Conservation (phyloP, 768 basidiomycete genomes). For the Phlebiopsis gigantea region DNA sequence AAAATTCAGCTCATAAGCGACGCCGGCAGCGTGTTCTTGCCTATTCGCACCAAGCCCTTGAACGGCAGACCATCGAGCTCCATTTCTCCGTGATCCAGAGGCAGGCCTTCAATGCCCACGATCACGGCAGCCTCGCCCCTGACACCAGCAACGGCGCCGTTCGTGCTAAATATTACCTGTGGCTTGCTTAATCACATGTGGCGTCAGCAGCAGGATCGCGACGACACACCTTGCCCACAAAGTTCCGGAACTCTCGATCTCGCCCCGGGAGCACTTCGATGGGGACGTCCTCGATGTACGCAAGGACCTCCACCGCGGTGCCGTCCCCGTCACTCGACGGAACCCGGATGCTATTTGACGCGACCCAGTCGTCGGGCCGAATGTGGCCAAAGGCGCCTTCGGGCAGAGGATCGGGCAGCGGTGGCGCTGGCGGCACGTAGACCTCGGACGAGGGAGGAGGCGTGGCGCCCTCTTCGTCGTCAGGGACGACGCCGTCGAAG, state of each 20-base stretch:
- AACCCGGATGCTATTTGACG: slow-evolving; percentile 37
- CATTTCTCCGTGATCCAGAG: slow-evolving; percentile 46
- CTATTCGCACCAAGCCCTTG: slow-evolving; percentile 57
- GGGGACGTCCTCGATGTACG: slow-evolving; percentile 68
- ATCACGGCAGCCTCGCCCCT: slow-evolving; percentile 58
- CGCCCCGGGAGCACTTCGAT: slow-evolving; percentile 75
- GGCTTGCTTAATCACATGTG: not conserved
- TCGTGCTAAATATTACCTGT: slow-evolving; percentile 63
- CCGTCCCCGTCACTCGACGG: slow-evolving; percentile 42
- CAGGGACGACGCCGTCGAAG: slow-evolving; percentile 65
- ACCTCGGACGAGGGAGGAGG: not conserved
- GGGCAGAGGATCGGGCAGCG: slow-evolving; percentile 64
- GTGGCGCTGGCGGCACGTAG: slow-evolving; percentile 34
- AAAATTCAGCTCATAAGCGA: not conserved
- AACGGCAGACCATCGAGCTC: slow-evolving; percentile 62
- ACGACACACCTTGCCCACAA: slow-evolving; percentile 62
- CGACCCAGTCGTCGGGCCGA: slow-evolving; percentile 64
- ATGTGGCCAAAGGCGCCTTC: slow-evolving; percentile 73
- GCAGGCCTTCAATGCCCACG: slow-evolving; percentile 56
- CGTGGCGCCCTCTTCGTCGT: slow-evolving; percentile 15
- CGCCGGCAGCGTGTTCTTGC: slow-evolving; percentile 39
- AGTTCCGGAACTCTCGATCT: slow-evolving; percentile 68
- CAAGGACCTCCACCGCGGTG: slow-evolving; percentile 51
- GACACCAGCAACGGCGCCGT: slow-evolving; percentile 67
- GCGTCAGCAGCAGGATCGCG: slow-evolving; percentile 2